Evolutionary conservation across 2,329 filamentous ascomycete species (phyloP).

Genomic region (Colletotrichum neosansevieriae): DNA sequence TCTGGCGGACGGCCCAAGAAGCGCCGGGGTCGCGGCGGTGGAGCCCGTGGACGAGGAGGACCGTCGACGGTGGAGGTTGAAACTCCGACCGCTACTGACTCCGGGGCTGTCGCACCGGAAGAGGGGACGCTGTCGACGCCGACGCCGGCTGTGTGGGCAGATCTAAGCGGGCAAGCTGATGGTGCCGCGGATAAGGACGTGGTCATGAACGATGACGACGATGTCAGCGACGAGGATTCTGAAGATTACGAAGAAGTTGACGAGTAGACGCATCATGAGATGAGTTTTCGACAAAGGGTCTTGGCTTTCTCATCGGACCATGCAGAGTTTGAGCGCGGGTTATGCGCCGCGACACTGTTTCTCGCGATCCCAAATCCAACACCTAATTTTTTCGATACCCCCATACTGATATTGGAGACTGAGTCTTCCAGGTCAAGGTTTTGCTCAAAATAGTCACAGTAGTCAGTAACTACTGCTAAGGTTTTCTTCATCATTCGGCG

Average conservation of each 20-base stretch:
- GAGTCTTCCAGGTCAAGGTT: too few relatives aligned
- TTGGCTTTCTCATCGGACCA: conserved; percentile 3
- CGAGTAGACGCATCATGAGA: neutral
- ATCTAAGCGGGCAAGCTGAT: conserved; percentile 44
- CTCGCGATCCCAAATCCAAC: conserved; percentile 1
- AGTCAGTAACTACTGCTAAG: too few relatives aligned
- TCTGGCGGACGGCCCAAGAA: conserved; percentile 28
- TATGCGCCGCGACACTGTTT: neutral
- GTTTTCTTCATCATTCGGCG: too few relatives aligned
- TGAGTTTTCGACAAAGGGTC: neutral
- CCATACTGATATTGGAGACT: neutral
- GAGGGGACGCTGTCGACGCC: conserved; percentile 47
- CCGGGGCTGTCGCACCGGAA: neutral
- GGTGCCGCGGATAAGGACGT: conserved; percentile 37
- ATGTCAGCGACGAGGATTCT: conserved; percentile 43
- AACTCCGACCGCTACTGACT: neutral
- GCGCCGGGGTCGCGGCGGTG: conserved; percentile 32
- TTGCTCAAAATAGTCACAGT: too few relatives aligned
- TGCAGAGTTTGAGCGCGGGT: neutral
- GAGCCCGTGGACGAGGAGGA: conserved; percentile 22
- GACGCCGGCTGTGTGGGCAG: conserved; percentile 52
- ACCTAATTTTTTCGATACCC: neutral
- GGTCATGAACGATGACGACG: conserved; percentile 36
- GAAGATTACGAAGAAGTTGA: conserved; percentile 45
- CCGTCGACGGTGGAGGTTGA: neutral